These are phyloP conservation scores for Posidonia australis DNA, from an alignment of 106 monocot species.

Conservation along the genomic window DNA sequence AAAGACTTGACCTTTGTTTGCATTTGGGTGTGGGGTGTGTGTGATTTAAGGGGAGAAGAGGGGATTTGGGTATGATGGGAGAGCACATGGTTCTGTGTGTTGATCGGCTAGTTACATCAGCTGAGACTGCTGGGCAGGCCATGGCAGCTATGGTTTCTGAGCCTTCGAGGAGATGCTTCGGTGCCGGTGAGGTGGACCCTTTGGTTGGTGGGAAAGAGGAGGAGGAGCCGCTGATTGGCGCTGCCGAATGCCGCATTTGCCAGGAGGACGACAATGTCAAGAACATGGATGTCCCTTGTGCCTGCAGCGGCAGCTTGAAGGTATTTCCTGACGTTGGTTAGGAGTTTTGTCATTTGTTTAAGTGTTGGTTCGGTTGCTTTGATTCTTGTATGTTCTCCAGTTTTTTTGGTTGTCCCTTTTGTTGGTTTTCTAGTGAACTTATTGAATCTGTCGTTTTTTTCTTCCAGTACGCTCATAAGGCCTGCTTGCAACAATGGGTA, in stretches of 20 bases:
- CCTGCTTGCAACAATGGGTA: constrained; percentile 81
- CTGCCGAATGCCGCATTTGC: constrained; percentile 84
- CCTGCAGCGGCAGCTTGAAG: constrained; percentile 94
- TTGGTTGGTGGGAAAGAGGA: constrained; percentile 18
- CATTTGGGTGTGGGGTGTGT: no score
- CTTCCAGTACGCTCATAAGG: constrained; percentile 78
- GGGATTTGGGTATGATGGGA: no score
- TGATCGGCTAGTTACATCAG: no score
- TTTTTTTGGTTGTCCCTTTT: background rate
- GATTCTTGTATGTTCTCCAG: background rate
- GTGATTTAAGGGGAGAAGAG: no score
- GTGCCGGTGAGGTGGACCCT: no score
- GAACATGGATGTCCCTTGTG: constrained; percentile 76
- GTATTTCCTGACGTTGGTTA: constrained; percentile 12
- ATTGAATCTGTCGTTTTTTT: background rate
- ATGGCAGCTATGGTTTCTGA: no score
- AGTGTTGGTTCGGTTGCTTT: no score
- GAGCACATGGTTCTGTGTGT: no score
- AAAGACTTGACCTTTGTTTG: no score
- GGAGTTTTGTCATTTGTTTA: no score
- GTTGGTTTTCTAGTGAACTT: background rate
- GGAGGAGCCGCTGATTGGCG: constrained; percentile 59
- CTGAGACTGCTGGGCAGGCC: no score
- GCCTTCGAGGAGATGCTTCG: no score
- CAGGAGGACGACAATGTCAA: constrained; percentile 80